Percentiles rank a stretch among this genome's conserved stretches.
Conservation (phyloP, 202 grass and related monocot genomes). For the Setaria italica region DNA sequence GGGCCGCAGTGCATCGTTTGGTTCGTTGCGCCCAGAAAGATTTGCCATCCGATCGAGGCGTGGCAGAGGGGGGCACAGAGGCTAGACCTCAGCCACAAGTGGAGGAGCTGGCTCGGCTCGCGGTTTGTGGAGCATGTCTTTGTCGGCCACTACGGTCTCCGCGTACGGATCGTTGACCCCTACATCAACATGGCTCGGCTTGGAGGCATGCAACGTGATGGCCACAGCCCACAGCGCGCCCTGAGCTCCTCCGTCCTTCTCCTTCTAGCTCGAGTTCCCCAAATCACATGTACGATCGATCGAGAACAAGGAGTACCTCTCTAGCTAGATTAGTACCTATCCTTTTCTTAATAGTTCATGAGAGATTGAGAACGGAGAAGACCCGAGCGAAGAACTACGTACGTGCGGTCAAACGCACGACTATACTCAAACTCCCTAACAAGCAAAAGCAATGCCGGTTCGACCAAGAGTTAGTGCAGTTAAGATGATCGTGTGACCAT, state of each 20-base stretch:
- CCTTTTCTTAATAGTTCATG: neutral
- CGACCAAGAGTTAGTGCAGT: neutral
- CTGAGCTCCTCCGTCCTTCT: neutral
- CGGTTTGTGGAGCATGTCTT: conserved; percentile 62
- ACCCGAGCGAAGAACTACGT: neutral
- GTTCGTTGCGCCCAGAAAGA: conserved; percentile 40
- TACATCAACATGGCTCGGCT: conserved; percentile 51
- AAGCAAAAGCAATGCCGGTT: neutral
- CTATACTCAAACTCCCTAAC: neutral
- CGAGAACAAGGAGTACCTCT: neutral
- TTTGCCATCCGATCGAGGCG: conserved; percentile 41
- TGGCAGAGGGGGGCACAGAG: neutral
- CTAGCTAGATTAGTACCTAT: neutral
- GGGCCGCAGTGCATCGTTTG: neutral
- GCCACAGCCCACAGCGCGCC: neutral
- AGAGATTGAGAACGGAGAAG: neutral
- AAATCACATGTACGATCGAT: conserved; percentile 37
- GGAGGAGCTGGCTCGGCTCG: conserved; percentile 36
- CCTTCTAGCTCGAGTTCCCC: neutral
- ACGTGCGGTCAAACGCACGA: neutral
- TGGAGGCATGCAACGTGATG: conserved; percentile 58
- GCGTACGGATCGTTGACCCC: conserved; percentile 54
- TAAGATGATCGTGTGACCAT: no score
- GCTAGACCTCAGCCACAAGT: conserved; percentile 20
- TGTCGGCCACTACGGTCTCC: conserved; percentile 83